A percentile compares a stretch with the other conserved stretches of the same genome.
phyloP scores from a whole-genome alignment of 2,329 filamentous ascomycete species.

The Sodiomyces alkalinus region DNA sequence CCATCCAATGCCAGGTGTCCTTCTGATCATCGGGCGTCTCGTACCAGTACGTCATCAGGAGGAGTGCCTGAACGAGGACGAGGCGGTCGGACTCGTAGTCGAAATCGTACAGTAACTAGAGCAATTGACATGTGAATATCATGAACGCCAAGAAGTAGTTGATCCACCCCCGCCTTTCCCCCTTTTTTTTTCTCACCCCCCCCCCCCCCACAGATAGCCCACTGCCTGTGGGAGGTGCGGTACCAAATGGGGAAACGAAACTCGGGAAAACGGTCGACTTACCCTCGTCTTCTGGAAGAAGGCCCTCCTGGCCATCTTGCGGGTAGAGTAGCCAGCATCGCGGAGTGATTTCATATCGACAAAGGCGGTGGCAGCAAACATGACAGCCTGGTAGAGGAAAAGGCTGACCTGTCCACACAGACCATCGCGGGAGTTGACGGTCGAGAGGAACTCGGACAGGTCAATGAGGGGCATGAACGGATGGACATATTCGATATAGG shows the following conservation, averaged over 20 bases:
- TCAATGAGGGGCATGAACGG: conserved; percentile 87
- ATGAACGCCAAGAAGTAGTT: conserved; percentile 1
- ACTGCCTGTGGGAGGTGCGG: conserved; percentile 1
- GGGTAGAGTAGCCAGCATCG: conserved; percentile 59
- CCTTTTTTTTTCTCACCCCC: too few relatives aligned
- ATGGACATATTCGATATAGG: conserved; percentile 80
- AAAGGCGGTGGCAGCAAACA: conserved; percentile 86
- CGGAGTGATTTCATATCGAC: conserved; percentile 66
- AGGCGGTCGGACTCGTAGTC: conserved; percentile 89
- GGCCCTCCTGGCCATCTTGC: conserved; percentile 70
- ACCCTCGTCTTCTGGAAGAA: conserved; percentile 84
- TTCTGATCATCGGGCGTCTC: conserved; percentile 95
- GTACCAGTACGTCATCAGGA: conserved; percentile 96
- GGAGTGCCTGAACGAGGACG: conserved; percentile 70
- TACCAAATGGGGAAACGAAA: background rate
- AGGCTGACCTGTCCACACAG: conserved; percentile 61
- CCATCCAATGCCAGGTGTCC: conserved; percentile 99
- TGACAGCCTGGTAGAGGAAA: conserved; percentile 81
- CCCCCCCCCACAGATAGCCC: too few relatives aligned
- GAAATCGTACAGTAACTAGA: conserved; percentile 75
- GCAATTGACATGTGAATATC: conserved; percentile 12
- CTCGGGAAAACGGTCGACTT: conserved; percentile 19
- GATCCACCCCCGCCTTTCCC: too few relatives aligned
- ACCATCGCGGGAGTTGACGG: conserved; percentile 52
- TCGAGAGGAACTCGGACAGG: conserved; percentile 41